phyloP scores from a whole-genome alignment of 208 protist genomes.

The Trypanosoma theileri region DNA sequence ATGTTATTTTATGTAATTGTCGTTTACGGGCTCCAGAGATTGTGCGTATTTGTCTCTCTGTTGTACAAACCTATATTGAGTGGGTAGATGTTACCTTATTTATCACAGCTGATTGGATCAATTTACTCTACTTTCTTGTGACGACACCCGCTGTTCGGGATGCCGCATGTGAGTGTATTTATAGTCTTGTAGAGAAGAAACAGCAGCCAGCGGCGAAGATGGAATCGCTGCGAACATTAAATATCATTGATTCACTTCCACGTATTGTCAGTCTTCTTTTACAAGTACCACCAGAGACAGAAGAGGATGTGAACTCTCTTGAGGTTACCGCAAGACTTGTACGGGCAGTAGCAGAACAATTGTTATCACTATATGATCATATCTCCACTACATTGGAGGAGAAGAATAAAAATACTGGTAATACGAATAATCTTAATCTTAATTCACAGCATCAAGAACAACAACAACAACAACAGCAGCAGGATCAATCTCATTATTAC shows the following conservation, averaged over 20 bases:
- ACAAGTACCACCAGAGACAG: conserved; percentile 42
- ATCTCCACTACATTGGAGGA: conserved; percentile 11
- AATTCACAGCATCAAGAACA: no score
- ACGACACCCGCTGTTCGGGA: conserved; percentile 33
- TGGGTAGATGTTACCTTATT: conserved; percentile 75
- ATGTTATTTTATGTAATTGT: conserved; percentile 49
- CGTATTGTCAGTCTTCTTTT: conserved; percentile 56
- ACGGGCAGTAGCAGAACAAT: conserved; percentile 57
- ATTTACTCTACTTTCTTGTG: conserved; percentile 70
- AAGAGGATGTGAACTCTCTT: conserved; percentile 52
- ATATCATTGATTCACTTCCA: conserved; percentile 61
- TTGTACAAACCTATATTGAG: conserved; percentile 79
- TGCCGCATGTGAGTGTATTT: conserved; percentile 61
- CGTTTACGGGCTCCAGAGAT: conserved; percentile 48
- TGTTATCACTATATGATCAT: conserved; percentile 55
- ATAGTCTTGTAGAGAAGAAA: conserved; percentile 75
- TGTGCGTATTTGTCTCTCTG: conserved; percentile 47
- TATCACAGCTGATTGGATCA: conserved; percentile 67
- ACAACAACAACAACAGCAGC: no score
- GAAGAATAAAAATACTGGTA: background rate
- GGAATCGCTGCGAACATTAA: conserved; percentile 47
- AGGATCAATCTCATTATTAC: no score
- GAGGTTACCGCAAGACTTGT: conserved; percentile 49
- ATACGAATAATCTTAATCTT: background rate
- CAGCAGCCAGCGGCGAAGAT: conserved; percentile 73